Evolutionary conservation across 805 yeast species (phyloP).

Genomic region (Saccharomyces kudriavzevii): DNA sequence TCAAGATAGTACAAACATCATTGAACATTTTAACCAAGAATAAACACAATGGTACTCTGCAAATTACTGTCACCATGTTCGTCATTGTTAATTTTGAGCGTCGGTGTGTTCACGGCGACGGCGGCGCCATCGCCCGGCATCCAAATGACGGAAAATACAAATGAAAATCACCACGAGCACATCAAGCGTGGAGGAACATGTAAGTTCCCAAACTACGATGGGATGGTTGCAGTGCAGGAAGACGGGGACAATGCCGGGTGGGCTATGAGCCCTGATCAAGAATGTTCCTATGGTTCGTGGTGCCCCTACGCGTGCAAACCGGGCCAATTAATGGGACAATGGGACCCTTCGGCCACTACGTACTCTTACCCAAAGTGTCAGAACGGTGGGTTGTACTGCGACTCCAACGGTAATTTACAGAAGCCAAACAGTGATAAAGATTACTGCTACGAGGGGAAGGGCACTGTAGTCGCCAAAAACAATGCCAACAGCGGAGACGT

Average conservation of each 20-base stretch:
- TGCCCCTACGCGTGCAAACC: constrained; percentile 92
- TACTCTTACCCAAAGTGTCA: constrained; percentile 72
- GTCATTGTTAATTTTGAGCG: not conserved
- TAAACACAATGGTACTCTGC: not conserved
- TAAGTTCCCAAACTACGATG: constrained; percentile 57
- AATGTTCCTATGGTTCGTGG: constrained; percentile 67
- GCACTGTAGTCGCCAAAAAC: constrained; percentile 59
- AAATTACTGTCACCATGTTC: not conserved
- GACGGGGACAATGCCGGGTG: constrained; percentile 64
- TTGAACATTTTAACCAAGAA: not conserved
- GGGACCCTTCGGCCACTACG: constrained; percentile 71
- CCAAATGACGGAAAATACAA: not conserved
- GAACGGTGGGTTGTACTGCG: constrained; percentile 78
- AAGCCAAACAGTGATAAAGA: constrained; percentile 49
- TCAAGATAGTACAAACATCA: not conserved
- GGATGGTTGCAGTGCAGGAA: constrained; percentile 62
- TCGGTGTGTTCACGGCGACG: not conserved
- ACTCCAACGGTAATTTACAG: constrained; percentile 56
- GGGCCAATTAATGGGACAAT: constrained; percentile 79
- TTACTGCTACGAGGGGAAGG: constrained; percentile 72
- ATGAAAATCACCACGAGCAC: not conserved
- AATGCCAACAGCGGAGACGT: constrained; percentile 48
- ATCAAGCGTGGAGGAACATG: constrained; percentile 39
- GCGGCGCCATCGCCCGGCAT: not conserved
- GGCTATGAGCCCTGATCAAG: constrained; percentile 74